Conservation (phyloP, 805 yeast species). For the Kazachstania kunashirensis region DNA sequence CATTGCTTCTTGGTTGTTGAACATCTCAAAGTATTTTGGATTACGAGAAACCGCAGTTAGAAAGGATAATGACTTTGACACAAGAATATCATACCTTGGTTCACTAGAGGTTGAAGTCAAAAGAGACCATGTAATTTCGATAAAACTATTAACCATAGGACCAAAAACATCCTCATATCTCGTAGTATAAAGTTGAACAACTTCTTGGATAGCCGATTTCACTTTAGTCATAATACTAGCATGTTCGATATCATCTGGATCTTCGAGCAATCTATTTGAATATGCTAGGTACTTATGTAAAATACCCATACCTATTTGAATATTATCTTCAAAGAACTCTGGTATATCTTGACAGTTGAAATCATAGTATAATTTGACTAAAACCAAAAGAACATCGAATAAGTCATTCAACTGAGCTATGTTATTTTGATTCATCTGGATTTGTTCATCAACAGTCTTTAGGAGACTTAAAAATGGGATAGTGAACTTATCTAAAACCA, state of each 20-base stretch:
- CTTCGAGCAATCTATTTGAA: slow-evolving; percentile 43
- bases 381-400: slow-evolving; percentile 59
- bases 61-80: slow-evolving; percentile 70
- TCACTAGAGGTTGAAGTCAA: slow-evolving; percentile 56
- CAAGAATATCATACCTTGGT: slow-evolving; percentile 74
- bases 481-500: slow-evolving; percentile 77
- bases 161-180: slow-evolving; percentile 89
- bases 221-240: slow-evolving; percentile 60
- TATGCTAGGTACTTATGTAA: slow-evolving; percentile 73
- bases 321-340: slow-evolving; percentile 90
- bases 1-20: slow-evolving; percentile 52
- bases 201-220: slow-evolving; percentile 75
- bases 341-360: slow-evolving; percentile 97
- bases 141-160: slow-evolving; percentile 65
- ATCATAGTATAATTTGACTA: slow-evolving; percentile 80
- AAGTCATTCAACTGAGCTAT: slow-evolving; percentile 44
- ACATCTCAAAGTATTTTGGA: slow-evolving; percentile 56
- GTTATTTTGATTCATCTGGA: slow-evolving; percentile 39
- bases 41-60: slow-evolving; percentile 71
- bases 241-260: slow-evolving; percentile 50
- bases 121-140: slow-evolving; percentile 73
- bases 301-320: slow-evolving; percentile 65
- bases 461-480: slow-evolving; percentile 69
- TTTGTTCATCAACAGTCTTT: slow-evolving; percentile 54
- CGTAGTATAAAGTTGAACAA: slow-evolving; percentile 75